Evolutionary conservation across 2,329 filamentous ascomycete genomes (phyloP), one percentile per base, ranked within the genome.

Genomic region (Sporothrix phasma): DNA sequence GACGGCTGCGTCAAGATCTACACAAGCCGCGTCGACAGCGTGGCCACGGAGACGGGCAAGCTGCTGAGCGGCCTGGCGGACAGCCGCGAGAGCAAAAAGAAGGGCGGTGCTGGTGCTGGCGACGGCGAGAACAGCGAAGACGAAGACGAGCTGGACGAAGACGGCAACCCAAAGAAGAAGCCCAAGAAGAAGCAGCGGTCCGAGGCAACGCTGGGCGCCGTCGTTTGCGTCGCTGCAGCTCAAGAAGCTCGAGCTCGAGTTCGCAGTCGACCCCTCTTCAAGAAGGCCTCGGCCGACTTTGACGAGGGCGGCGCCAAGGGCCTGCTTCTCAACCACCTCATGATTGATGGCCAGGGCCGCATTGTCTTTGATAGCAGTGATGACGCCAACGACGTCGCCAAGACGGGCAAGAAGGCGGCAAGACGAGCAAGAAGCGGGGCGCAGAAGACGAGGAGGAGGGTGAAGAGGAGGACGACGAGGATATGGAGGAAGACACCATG

Each of bases 1-100:
- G 94, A 99, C 73, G 94, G 94, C 22, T 99, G 94, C 73, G 94
- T 99, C 72, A 99, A 99, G 79, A 97, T 99, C 72, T 99, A 99
- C 76, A 99, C 94, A 2, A 97, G 92, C 78, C 84, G 94, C 81
- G 92, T 99, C 59, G 94, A 99, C 78, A 97, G 93, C 74, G 94
- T 99, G 59, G 94, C 94, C 49, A 97, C 92, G 1, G 94, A 99
- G 76, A 99, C 94, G 0, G 93, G 93, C 61, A 96, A 96, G 75
- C 81, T 99, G 66, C 78, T 99, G 45, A 97, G 92, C 75, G 94
- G 94, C 65, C 79, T 99, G 66, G 93, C 94, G 24, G 93, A 97
- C 71, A 92, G 89, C 74, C 86, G 87, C 72, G 90, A 83, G 67
- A 89, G 86, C 67, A 90, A 88, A 70, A 90, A 89, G 70, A 88